Evolutionary conservation across 768 basidiomycete genomes (phyloP).

Genomic region (Calocybe cyanea): DNA sequence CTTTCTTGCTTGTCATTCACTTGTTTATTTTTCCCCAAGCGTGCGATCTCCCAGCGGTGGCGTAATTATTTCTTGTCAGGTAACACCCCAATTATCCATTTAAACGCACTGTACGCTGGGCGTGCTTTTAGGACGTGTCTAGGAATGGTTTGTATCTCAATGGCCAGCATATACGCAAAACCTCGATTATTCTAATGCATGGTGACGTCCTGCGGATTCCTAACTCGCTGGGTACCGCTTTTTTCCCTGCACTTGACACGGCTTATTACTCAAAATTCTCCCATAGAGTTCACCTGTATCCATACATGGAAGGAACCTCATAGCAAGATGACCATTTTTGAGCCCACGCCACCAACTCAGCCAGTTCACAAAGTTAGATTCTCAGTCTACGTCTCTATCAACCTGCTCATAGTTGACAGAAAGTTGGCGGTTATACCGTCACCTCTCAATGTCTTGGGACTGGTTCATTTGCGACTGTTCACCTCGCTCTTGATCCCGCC

Average conservation of each 20-base stretch:
- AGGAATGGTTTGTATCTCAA: constrained; percentile 75
- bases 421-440: constrained; percentile 64
- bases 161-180: constrained; percentile 61
- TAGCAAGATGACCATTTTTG: constrained; percentile 54
- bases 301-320: constrained; percentile 51
- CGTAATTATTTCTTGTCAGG: constrained; percentile 77
- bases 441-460: constrained; percentile 77
- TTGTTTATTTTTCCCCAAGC: constrained; percentile 31
- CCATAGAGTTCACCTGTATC: constrained; percentile 62
- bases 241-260: background rate
- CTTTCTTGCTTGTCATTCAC: background rate
- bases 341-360: constrained; percentile 55
- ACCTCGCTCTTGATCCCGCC: constrained; percentile 65
- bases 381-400: background rate
- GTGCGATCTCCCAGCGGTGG: constrained; percentile 69
- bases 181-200: constrained; percentile 71
- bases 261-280: background rate
- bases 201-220: constrained; percentile 70
- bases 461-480: constrained; percentile 80
- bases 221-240: constrained; percentile 51
- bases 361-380: constrained; percentile 48
- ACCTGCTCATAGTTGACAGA: constrained; percentile 23
- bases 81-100: constrained; percentile 21
- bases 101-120: background rate
- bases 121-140: constrained; percentile 56